These are phyloP conservation scores for Aspergillus ibericus DNA, from an alignment of 2,329 filamentous ascomycete genomes.

Conservation along the genomic window DNA sequence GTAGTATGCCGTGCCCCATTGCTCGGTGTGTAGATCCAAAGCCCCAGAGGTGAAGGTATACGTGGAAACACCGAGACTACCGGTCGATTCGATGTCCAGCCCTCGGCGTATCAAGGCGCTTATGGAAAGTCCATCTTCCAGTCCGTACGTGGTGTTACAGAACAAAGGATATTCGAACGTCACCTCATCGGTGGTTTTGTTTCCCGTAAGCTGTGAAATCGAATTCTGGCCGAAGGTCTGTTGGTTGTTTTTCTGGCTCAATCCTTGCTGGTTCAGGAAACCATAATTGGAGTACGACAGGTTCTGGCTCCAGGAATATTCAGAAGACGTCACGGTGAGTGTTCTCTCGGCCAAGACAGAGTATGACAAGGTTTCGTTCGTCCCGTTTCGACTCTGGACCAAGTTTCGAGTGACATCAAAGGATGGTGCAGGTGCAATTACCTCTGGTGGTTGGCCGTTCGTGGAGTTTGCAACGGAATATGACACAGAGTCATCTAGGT, in stretches of 20 bases:
- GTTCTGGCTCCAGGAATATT: conserved; percentile 58
- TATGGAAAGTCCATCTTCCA: conserved; percentile 51
- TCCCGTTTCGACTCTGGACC: conserved; percentile 44
- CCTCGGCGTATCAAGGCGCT: conserved; percentile 51
- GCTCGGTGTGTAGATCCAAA: conserved; percentile 26
- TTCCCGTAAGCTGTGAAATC: conserved; percentile 33
- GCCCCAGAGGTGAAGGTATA: conserved; percentile 53
- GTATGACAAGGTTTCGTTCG: conserved; percentile 62
- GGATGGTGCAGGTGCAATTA: conserved; percentile 43
- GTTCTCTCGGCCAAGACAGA: conserved; percentile 56
- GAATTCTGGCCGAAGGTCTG: conserved; percentile 48
- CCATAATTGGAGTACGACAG: conserved; percentile 59
- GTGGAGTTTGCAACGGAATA: neutral
- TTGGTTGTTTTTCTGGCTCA: conserved; percentile 55
- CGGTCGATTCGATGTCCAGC: conserved; percentile 45
- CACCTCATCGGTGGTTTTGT: conserved; percentile 35
- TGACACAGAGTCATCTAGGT: conserved; percentile 54
- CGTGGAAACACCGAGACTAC: conserved; percentile 55
- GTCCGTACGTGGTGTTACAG: conserved; percentile 55
- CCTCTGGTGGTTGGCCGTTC: conserved; percentile 25
- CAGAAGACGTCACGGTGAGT: conserved; percentile 54
- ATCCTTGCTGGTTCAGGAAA: conserved; percentile 55
- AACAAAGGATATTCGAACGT: conserved; percentile 62
- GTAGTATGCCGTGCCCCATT: conserved; percentile 33
- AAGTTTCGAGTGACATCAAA: conserved; percentile 49